These are phyloP conservation scores for Xylaria multiplex DNA, from an alignment of 2,329 filamentous ascomycete species.

Conservation along the genomic window DNA sequence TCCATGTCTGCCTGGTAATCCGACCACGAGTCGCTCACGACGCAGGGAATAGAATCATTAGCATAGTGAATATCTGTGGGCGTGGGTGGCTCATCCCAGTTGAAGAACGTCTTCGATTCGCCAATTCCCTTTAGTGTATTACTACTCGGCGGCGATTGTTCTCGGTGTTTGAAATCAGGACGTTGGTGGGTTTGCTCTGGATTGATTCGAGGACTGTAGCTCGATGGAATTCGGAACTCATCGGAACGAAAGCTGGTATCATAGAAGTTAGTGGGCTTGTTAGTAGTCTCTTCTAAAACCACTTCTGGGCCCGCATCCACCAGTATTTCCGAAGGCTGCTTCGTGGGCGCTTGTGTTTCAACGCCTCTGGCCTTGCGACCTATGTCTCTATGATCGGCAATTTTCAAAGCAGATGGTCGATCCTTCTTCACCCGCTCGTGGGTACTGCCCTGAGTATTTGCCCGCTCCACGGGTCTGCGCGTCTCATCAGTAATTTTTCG, in stretches of 20 bases:
- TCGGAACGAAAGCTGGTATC: neutral
- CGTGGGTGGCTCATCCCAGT: constrained; percentile 36
- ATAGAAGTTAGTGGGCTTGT: neutral
- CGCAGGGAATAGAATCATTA: constrained; percentile 11
- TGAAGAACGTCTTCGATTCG: neutral
- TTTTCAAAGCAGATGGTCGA: neutral
- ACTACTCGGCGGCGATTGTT: neutral
- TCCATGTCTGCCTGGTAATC: constrained; percentile 34
- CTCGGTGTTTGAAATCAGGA: neutral
- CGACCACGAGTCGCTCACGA: constrained; percentile 37
- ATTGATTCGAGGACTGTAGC: neutral
- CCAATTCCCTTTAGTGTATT: neutral
- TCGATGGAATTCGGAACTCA: neutral
- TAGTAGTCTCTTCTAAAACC: neutral
- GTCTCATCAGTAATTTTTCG: neutral
- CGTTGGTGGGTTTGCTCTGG: neutral
- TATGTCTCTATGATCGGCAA: neutral
- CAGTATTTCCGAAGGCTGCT: neutral
- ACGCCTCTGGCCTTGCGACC: neutral
- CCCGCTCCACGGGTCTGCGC: neutral
- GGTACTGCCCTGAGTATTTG: neutral
- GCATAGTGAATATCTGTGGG: constrained; percentile 29
- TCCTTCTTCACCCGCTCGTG: neutral
- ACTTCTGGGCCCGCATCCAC: neutral
- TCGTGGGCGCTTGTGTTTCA: neutral